phyloP scores from a whole-genome alignment of 768 basidiomycete genomes.

The Albatrellus ellisii region DNA sequence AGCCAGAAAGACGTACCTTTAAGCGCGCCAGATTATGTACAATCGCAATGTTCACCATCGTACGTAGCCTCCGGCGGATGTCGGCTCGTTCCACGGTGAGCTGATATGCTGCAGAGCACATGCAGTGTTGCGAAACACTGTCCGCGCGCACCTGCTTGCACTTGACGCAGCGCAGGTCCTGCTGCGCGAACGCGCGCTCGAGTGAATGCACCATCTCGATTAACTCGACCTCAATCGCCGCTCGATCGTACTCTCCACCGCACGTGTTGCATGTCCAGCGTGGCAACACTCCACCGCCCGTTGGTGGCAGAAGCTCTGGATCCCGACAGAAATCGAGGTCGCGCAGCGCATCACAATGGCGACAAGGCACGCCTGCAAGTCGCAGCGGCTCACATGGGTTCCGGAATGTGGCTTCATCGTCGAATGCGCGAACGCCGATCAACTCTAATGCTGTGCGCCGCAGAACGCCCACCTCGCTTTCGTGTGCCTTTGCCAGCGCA shows the following conservation, averaged over 20 bases:
- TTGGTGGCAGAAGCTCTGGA: conserved; percentile 64
- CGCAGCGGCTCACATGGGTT: conserved; percentile 89
- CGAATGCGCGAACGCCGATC: conserved; percentile 77
- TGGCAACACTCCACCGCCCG: conserved; percentile 30
- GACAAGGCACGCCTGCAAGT: conserved; percentile 78
- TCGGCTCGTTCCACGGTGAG: conserved; percentile 65
- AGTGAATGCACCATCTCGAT: conserved; percentile 62
- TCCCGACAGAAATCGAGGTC: conserved; percentile 97
- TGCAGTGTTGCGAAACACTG: conserved; percentile 74
- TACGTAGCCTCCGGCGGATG: conserved; percentile 54
- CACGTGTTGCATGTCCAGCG: conserved; percentile 66
- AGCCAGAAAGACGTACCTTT: conserved; percentile 30
- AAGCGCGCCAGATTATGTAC: conserved; percentile 57
- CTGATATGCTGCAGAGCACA: conserved; percentile 78
- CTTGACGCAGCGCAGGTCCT: conserved; percentile 80
- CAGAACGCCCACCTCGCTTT: conserved; percentile 78
- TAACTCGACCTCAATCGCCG: conserved; percentile 74
- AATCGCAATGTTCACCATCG: conserved; percentile 73
- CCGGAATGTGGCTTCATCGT: conserved; percentile 70
- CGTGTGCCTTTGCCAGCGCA: conserved; percentile 64
- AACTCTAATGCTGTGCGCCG: conserved; percentile 85
- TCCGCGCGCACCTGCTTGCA: conserved; percentile 89
- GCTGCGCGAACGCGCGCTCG: conserved; percentile 68
- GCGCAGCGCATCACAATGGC: conserved; percentile 68
- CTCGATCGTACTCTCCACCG: conserved; percentile 79